Conservation (phyloP, 768 basidiomycete species). For the Lactarius deliciosus region DNA sequence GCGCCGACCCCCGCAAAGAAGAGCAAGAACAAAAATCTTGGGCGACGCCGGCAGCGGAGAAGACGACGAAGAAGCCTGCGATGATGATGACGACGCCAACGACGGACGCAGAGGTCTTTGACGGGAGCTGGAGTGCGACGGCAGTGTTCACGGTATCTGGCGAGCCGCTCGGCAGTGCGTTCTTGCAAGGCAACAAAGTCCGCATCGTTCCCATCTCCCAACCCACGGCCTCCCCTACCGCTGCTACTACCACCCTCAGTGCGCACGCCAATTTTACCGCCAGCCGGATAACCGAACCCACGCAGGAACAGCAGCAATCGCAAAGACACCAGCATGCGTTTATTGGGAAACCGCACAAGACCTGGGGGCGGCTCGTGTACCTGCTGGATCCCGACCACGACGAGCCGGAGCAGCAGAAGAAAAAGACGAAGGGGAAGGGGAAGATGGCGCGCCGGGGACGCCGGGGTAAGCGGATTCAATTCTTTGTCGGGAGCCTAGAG, state of each 20-base stretch:
- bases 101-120: neutral
- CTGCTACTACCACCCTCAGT: neutral
- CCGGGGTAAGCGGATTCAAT: neutral
- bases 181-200: neutral
- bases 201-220: neutral
- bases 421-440: neutral
- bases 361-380: conserved; percentile 14
- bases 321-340: neutral
- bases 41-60: neutral
- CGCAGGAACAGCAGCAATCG: neutral
- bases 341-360: conserved; percentile 12
- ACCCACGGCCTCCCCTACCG: neutral
- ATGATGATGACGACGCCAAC: neutral
- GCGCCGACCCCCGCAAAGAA: too few relatives aligned
- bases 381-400: conserved; percentile 6
- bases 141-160: conserved; percentile 2
- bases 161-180: neutral
- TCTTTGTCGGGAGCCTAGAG: conserved; percentile 7
- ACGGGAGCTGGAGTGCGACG: neutral
- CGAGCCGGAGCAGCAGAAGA: neutral
- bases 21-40: too few relatives aligned
- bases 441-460: neutral
- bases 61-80: neutral
- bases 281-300: neutral
- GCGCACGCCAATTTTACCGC: too few relatives aligned